Base-by-base conservation (phyloP, 805 yeast species). In the Cyberlindnera petersonii region DNA sequence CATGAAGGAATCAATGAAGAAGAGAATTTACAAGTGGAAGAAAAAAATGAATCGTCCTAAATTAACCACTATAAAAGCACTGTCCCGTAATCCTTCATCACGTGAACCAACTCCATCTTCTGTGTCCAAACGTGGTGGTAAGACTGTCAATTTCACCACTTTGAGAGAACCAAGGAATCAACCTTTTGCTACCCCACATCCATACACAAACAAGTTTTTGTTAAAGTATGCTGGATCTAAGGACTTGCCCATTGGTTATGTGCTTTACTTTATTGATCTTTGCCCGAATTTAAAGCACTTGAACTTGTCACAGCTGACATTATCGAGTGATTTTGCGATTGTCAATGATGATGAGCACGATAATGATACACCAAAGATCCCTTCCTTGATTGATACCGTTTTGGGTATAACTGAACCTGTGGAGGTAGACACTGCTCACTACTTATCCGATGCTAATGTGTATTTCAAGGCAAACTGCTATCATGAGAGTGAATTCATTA, bases 171-270 rank as follows among this genome's bases (percentile, higher is more conserved):
- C 49, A 3, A 51, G 43, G 31, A 38, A 41, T 26, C 58, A 48
- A 41, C 70, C 74, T 3, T 69, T 57, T 44, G 43, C 58, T 6
- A 52, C 61, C 1, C 54, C 60, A 3, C 88, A 84, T 54, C 93
- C 93, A 3, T 58, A 63, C 32, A 76, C 78, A 28, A 81, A 75
- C 55, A 74, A 76, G 40, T 77, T 80, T 46, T 57, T 86, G 26
- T 52, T 69, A 38, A 81, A 75, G 56, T 83, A 82, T 59, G 69
- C 86, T 4, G 66, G 73, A 16, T 71, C 81, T n/a, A 77, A 73
- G 48, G 96, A 87, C 56, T 56, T 87, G 6, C 96, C 96, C 1
- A 63, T 82, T 21, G 96, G 96, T 0, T 76, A 77, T 46, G 52
- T 88, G 9, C 54, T 87, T 11, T 94, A 85, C 56, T 52, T 86